Base-by-base conservation (phyloP, 2,329 filamentous ascomycete species). In the Seiridium cupressi region DNA sequence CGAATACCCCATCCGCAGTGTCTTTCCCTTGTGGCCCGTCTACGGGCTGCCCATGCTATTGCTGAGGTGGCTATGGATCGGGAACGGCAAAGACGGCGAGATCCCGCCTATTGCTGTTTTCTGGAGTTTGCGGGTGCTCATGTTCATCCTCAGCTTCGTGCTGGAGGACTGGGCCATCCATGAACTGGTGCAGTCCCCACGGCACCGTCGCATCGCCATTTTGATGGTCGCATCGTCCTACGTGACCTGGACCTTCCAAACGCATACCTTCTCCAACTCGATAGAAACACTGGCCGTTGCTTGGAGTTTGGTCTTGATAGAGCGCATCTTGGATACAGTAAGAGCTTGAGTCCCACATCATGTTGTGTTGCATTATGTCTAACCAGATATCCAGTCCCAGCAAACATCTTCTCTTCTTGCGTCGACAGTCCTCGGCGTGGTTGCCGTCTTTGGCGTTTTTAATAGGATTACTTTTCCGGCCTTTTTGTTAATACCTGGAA, bases 181-280 rank as follows among this genome's bases (percentile, higher is more conserved):
- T 79, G 95, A 99, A 75, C 82, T 98, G 64, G 88, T 97, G 59
- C 87, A 88, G 63, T 90, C 89, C 44, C 87, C 87, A 63, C 88
- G 88, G 62, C 81, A 86, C 69, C 88, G 92, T 64, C 86, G 86
- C 67, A 80, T 89, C 59, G 92, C 93, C 8, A 85, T 96, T 49
- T 81, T 96, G 51, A 83, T 99, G 60, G 90, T 97, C 62, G 93
- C 94, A 51, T 98, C 94, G 35, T 97, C 93, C 34, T 99, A 98
- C 77, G 94, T 97, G 67, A 99, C 95, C 53, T 99, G 95, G 94
- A 97, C 94, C 49, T 97, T 94, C 77, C 95, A 99, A 77, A 95
- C 92, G 18, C 95, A 99, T 76, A 98, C 95, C 10, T 98, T 99
- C 75, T 98, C 94, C 64, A 99, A 99, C 77, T 96, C 94, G 63